Conservation (phyloP, 805 yeast species). For the Myxozyma neotropica region DNA sequence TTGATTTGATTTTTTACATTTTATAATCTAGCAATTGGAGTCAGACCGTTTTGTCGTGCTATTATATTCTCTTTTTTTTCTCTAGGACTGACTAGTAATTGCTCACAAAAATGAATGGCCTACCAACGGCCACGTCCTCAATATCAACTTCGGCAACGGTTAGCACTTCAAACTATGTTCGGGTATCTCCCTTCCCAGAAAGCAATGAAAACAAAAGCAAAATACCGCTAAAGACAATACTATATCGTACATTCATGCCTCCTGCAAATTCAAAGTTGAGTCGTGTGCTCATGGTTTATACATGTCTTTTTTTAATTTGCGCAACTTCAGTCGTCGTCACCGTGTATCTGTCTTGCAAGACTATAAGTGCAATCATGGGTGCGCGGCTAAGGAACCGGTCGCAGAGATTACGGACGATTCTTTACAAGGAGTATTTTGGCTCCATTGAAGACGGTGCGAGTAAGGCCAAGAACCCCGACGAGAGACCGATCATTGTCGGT, state of each 20-base stretch:
- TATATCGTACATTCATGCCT: slow-evolving; percentile 17
- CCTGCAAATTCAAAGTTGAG: background rate
- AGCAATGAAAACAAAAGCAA: background rate
- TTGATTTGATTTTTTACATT: no score
- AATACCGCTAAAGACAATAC: background rate
- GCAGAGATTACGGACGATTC: slow-evolving; percentile 3
- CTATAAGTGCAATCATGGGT: slow-evolving; percentile 17
- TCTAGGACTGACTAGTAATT: no score
- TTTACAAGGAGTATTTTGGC: slow-evolving; percentile 1
- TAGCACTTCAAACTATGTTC: background rate
- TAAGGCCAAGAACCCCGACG: background rate
- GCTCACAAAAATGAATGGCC: background rate
- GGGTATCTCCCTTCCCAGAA: slow-evolving; percentile 1
- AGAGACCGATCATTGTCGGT: slow-evolving; percentile 57
- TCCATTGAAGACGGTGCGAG: background rate
- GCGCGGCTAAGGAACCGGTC: slow-evolving; percentile 16
- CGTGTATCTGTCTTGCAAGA: slow-evolving; percentile 13
- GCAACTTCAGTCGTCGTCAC: slow-evolving; percentile 12
- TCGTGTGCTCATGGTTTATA: slow-evolving; percentile 17
- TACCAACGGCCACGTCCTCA: background rate
- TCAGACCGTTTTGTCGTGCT: no score
- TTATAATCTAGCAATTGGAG: no score
- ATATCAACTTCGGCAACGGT: background rate
- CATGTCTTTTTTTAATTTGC: slow-evolving; percentile 18
- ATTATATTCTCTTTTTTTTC: no score